Base-by-base conservation (phyloP, 306 rosid genomes). In the Trifolium pratense region DNA sequence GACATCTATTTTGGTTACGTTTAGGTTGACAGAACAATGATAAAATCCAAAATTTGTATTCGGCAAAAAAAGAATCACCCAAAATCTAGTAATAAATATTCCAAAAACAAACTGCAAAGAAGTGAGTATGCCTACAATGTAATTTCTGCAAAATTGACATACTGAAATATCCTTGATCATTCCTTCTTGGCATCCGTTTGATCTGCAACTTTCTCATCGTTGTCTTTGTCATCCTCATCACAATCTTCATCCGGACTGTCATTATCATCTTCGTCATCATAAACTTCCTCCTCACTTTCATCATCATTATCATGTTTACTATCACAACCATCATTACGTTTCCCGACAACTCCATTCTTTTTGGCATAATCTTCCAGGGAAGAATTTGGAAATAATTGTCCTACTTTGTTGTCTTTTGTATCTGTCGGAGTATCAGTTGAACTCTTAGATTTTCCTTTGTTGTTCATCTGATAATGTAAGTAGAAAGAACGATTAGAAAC, bases 351-450 rank as follows among this genome's bases (percentile, higher is more conserved):
- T 71, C 78, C 61, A 25, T 49, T 84, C 75, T 45, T 39, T 53
- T 60, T 84, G 45, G 92, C 93, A 70, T 86, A 78, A 43, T 82
- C 98, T 76, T 89, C 89, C 15, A 88, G 78, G 25, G 92, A 79
- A 34, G 96, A 74, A 61, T 86, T 78, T 14, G 91, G 96, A 57
- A 84, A 88, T 73, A 84, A 66, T 43, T 87, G 80, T 13, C 90
- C 87, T 66, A 68, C 96, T 86, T 86, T 79, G 46, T 73, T 81
- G 46, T 76, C 97, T 51, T 68, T 80, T 23, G 75, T 67, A 53
- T 81, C 74, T 9, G 80, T 56, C 2, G 76, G 49, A n/a, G 67
- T 31, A 63, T 81, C 68, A 6, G 11, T 77, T 20, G 83, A 78
- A 79, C 82, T 76, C 40, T 82, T 83, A 14, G 89, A 11, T 53